These are phyloP conservation scores for Aureobasidium zeae DNA, from an alignment of 2,329 filamentous ascomycete species.

Conservation along the genomic window DNA sequence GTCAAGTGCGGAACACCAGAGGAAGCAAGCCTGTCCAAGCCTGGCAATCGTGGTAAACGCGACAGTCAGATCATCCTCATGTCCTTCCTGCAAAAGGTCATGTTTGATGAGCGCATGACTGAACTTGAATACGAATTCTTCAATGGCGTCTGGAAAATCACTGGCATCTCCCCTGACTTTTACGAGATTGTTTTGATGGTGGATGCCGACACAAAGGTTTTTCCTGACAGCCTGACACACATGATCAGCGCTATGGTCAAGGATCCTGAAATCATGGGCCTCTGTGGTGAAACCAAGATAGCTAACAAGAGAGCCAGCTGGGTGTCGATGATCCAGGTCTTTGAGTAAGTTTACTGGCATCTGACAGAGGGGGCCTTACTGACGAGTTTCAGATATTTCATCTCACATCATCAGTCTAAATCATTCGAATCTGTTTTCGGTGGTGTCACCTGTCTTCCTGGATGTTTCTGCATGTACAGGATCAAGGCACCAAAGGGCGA, in stretches of 20 bases:
- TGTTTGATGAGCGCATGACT: slow-evolving; percentile 99
- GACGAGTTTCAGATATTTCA: slow-evolving; percentile 57
- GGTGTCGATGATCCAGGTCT: slow-evolving; percentile 97
- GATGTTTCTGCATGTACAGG: slow-evolving; percentile 99
- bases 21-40: slow-evolving; percentile 71
- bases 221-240: slow-evolving; percentile 94
- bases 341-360: slow-evolving; percentile 46
- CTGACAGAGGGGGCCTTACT: background rate
- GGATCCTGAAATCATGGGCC: slow-evolving; percentile 97
- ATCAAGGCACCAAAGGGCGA: slow-evolving; percentile 98
- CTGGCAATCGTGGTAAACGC: slow-evolving; percentile 94
- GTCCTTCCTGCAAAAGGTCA: slow-evolving; percentile 99
- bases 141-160: slow-evolving; percentile 97
- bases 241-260: slow-evolving; percentile 99
- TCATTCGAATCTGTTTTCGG: slow-evolving; percentile 98
- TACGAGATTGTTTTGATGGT: slow-evolving; percentile 99
- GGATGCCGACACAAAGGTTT: slow-evolving; percentile 97
- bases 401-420: slow-evolving; percentile 94
- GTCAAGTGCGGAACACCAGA: slow-evolving; percentile 93
- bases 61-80: slow-evolving; percentile 99
- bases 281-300: slow-evolving; percentile 98
- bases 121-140: slow-evolving; percentile 99
- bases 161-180: slow-evolving; percentile 94
- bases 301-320: slow-evolving; percentile 92
- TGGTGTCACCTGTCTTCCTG: slow-evolving; percentile 95